phyloP scores from a whole-genome alignment of 23 red algal genomes.

The Gracilariopsis chorda region DNA sequence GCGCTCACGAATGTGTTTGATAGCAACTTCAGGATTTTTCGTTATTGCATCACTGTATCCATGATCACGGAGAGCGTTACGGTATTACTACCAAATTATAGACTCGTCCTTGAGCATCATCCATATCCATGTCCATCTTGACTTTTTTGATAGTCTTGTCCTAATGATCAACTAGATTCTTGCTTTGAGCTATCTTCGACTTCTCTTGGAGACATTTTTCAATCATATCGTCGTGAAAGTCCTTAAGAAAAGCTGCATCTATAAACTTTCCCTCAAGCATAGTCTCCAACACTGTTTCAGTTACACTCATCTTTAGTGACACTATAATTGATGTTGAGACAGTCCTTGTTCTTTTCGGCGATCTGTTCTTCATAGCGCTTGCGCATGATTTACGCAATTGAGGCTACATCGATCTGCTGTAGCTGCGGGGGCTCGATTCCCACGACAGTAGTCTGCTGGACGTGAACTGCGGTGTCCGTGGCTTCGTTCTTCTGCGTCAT shows the following conservation, averaged over 20 bases:
- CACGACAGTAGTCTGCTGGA: neutral
- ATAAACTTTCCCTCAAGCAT: neutral
- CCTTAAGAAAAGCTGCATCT: neutral
- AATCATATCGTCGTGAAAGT: neutral
- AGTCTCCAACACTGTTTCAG: neutral
- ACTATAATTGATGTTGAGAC: neutral
- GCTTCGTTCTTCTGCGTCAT: neutral
- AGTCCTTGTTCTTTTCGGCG: slow-evolving; percentile 11
- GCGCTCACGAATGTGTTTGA: slow-evolving; percentile 1
- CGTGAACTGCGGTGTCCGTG: neutral
- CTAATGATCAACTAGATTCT: neutral
- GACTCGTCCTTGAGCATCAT: neutral
- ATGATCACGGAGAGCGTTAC: neutral
- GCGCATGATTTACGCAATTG: neutral
- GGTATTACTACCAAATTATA: neutral
- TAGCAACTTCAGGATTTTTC: slow-evolving; percentile 15
- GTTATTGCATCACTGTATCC: neutral
- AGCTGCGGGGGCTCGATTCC: neutral
- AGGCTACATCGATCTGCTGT: neutral
- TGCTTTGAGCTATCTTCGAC: neutral
- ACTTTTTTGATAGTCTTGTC: neutral
- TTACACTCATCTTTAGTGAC: neutral
- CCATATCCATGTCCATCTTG: slow-evolving; percentile 5
- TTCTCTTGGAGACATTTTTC: neutral
- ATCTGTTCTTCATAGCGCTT: slow-evolving; percentile 10